Evolutionary conservation across 495 filamentous ascomycete genomes (phyloP).

Genomic region (Xylaria scruposa): DNA sequence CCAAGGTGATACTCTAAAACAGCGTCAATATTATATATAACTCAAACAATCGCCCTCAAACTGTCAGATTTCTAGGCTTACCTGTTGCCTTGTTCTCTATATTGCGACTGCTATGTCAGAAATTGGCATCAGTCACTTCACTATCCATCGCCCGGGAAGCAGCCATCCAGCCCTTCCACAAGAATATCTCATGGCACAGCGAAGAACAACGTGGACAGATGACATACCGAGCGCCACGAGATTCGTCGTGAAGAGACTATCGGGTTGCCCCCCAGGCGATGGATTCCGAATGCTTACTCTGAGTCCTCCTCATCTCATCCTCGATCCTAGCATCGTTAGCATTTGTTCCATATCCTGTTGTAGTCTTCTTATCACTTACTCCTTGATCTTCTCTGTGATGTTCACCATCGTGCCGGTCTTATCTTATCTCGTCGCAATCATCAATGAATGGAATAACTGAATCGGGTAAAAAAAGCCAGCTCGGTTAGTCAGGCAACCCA

Average conservation of each 20-base stretch:
- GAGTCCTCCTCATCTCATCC: constrained; percentile 98
- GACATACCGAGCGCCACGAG: constrained; percentile 15
- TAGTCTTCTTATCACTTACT: constrained; percentile 61
- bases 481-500: neutral
- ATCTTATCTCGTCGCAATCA: constrained; percentile 5
- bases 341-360: neutral
- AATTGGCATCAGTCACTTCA: constrained; percentile 21
- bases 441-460: neutral
- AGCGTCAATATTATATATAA: constrained; percentile 29
- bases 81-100: constrained; percentile 99
- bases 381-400: constrained; percentile 99
- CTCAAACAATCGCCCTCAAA: neutral
- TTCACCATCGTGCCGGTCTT: constrained; percentile 86
- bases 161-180: constrained; percentile 14
- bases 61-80: constrained; percentile 49
- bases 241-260: constrained; percentile 17
- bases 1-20: constrained; percentile 92
- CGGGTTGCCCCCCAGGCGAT: constrained; percentile 18
- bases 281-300: constrained; percentile 68
- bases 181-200: constrained; percentile 7
- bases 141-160: constrained; percentile 17
- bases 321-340: constrained; percentile 76
- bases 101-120: constrained; percentile 35
- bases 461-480: neutral
- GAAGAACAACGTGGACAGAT: constrained; percentile 6